Base-by-base conservation (phyloP, 2,329 filamentous ascomycete genomes). In the Fusarium praegraminearum region DNA sequence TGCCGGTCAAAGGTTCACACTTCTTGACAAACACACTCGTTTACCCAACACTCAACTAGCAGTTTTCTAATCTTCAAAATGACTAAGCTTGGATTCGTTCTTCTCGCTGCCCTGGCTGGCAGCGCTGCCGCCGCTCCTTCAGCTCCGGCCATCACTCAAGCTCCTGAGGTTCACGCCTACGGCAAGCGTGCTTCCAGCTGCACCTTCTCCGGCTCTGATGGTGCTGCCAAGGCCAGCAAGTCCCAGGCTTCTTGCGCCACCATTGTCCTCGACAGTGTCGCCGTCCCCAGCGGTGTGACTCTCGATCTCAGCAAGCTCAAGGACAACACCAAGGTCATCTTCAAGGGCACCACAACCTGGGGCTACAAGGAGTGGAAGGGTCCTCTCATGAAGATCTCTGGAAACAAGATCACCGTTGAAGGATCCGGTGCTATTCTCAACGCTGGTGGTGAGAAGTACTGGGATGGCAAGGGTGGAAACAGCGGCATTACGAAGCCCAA, bases 311-410 rank as follows among this genome's bases (percentile, higher is more conserved):
- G 72, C 44, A 67, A 64, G 55, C 57, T 74, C 11, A 50, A 58
- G n/a, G 67, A 69, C 26, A 62, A 62, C 49, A 67, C 72, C 40
- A 64, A 74, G 22, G 71, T 74, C 20, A 63, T 73, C 52, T 74
- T 74, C 53, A 57, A 74, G 44, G 72, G 72, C 1, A 59, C 47
- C 3, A 74, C 72, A 11, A 74, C 72, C 26, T 74, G 70, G 70
- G 72, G 62, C 2, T 74, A 71, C 60, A 67, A 74, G 49, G 72
- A 70, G 62, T 74, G 72, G 72, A 63, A 60, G 24, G 72, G 72
- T 0, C 72, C 72, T 35, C 70, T 74, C 0, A 47, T 74, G 30
- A 54, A 51, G 24, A 74, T 74, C 43, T 54, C 56, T 16, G 72
- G 72, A 33, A 71, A 53, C 20, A 62, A 62, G 36, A 65, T 74